Evolutionary conservation across 2,329 filamentous ascomycete genomes (phyloP).

Genomic region (Xylariales sp.): DNA sequence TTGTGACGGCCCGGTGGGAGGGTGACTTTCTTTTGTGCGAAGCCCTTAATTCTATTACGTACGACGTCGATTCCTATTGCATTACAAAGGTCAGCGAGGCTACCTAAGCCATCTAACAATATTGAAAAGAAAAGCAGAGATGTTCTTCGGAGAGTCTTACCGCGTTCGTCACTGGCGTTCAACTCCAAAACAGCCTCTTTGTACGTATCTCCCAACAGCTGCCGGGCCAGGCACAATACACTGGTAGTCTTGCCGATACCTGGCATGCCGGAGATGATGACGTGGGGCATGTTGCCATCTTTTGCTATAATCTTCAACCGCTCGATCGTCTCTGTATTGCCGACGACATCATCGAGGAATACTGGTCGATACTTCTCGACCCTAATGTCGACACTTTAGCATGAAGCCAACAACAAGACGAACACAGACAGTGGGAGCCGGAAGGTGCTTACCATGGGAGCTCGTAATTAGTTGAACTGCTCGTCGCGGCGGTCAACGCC

Average conservation of each 20-base stretch:
- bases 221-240: conserved; percentile 89
- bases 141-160: conserved; percentile 52
- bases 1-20: conserved; percentile 91
- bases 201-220: conserved; percentile 91
- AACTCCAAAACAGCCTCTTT: conserved; percentile 97
- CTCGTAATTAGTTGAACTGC: conserved; percentile 72
- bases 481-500: conserved; percentile 62
- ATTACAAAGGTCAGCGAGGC: neutral
- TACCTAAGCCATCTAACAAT: neutral
- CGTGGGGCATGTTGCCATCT: conserved; percentile 98
- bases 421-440: neutral
- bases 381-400: conserved; percentile 63
- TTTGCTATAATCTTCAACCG: conserved; percentile 97
- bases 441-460: conserved; percentile 75
- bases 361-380: conserved; percentile 98
- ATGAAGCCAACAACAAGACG: neutral
- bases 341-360: conserved; percentile 95
- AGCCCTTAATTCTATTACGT: conserved; percentile 96
- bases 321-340: conserved; percentile 97
- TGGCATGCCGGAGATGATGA: conserved; percentile 99
- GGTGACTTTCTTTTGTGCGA: conserved; percentile 99
- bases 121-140: neutral
- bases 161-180: conserved; percentile 95
- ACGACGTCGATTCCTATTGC: conserved; percentile 90
- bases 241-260: conserved; percentile 99